A percentile compares a stretch with the other conserved stretches of the same genome.
phyloP scores from a whole-genome alignment of 345 rosid genomes.

The Nasturtium officinale region DNA sequence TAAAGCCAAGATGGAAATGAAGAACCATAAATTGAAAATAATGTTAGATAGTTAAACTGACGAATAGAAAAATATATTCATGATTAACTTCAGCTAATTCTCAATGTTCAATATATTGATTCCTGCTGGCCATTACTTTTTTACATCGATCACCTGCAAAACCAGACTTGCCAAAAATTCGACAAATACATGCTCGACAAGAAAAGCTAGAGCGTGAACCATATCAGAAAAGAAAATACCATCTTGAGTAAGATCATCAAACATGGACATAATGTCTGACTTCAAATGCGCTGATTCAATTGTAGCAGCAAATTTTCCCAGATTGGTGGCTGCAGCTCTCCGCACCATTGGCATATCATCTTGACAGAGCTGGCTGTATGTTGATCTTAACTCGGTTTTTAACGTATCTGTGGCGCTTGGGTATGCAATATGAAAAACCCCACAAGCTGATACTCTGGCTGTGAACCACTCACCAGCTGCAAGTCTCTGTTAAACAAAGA shows the following conservation, averaged over 20 bases:
- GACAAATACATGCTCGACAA: conserved; percentile 3
- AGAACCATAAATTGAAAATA: background rate
- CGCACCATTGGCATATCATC: conserved; percentile 99
- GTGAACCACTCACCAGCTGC: conserved; percentile 99
- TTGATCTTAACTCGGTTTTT: conserved; percentile 70
- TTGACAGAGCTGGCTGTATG: conserved; percentile 82
- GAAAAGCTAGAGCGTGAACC: conserved; percentile 3
- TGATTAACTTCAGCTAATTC: conserved; percentile 18
- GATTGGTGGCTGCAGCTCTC: conserved; percentile 90
- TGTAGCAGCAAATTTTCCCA: conserved; percentile 94
- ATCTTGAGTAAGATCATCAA: conserved; percentile 95
- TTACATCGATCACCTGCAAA: background rate
- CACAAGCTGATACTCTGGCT: conserved; percentile 91
- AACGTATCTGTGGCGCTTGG: conserved; percentile 78
- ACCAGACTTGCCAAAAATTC: background rate
- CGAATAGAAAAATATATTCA: background rate
- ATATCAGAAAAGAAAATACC: conserved; percentile 51
- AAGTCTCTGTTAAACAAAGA: conserved; percentile 60
- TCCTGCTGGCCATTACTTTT: background rate
- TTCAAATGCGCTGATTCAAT: conserved; percentile 82
- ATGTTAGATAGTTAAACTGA: background rate
- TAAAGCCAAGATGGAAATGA: conserved; percentile 18
- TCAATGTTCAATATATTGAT: background rate
- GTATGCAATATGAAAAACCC: conserved; percentile 86
- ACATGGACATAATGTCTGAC: conserved; percentile 81